Conservation (phyloP, 108 stramenopile species). For the Skeletonema grethae region DNA sequence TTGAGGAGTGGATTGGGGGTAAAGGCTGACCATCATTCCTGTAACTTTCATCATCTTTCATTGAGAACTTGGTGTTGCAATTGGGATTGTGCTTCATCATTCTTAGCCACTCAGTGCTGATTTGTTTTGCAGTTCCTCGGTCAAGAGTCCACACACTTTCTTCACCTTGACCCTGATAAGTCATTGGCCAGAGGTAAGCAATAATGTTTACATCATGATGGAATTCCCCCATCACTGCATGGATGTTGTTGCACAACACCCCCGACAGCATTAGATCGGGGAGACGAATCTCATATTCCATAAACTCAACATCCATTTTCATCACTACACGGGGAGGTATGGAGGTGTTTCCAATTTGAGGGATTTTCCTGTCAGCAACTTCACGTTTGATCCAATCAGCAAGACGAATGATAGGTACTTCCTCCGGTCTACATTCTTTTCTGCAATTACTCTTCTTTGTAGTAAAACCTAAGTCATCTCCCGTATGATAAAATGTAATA, state of each 20-base stretch:
- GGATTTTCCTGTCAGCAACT: constrained; percentile 24
- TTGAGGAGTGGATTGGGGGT: background rate
- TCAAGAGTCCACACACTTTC: background rate
- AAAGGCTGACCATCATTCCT: constrained; percentile 6
- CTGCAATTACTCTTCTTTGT: constrained; percentile 8
- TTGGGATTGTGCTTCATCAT: background rate
- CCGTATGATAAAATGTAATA: constrained; percentile 36
- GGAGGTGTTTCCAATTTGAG: background rate
- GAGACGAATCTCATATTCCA: constrained; percentile 35
- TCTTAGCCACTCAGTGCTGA: constrained; percentile 3
- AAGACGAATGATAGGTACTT: constrained; percentile 24
- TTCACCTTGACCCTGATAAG: constrained; percentile 1
- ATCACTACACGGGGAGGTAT: constrained; percentile 19
- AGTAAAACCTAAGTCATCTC: constrained; percentile 24
- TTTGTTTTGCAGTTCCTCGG: constrained; percentile 6
- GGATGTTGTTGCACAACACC: constrained; percentile 19
- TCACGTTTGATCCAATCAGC: constrained; percentile 29
- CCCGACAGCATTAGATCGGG: constrained; percentile 26
- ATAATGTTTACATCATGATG: constrained; percentile 5
- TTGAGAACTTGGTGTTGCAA: constrained; percentile 9
- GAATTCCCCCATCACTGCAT: constrained; percentile 40
- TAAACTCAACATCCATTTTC: constrained; percentile 44
- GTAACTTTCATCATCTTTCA: constrained; percentile 8
- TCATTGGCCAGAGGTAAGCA: constrained; percentile 5
- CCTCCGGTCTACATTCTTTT: background rate